phyloP scores from a whole-genome alignment of 1,284 basidiomycete genomes.

The Ceratobasidium sp. region DNA sequence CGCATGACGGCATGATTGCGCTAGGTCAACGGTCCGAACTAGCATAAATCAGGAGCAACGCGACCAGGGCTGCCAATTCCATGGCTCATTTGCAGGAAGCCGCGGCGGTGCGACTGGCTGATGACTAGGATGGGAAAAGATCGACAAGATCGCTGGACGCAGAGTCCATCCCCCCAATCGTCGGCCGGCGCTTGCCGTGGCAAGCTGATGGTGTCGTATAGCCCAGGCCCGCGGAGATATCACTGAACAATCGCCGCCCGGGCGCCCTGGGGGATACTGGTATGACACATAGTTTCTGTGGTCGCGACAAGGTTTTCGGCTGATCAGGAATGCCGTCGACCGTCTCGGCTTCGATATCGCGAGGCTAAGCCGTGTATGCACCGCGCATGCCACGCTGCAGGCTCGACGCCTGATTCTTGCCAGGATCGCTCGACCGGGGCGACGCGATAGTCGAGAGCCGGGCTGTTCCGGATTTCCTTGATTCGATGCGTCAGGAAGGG shows the following conservation, averaged over 20 bases:
- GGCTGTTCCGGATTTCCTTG: not conserved
- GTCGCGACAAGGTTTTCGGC: slow-evolving; percentile 30
- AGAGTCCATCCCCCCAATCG: not conserved
- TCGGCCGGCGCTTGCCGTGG: slow-evolving; percentile 12
- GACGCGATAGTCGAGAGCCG: not conserved
- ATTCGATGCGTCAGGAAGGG: slow-evolving; percentile 29
- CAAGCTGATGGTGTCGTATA: not conserved
- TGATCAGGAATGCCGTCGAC: not conserved
- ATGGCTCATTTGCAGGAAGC: slow-evolving; percentile 12
- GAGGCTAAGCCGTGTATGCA: slow-evolving; percentile 36
- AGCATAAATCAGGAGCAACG: slow-evolving; percentile 17
- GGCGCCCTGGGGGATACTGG: not conserved
- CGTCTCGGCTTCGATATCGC: slow-evolving; percentile 20
- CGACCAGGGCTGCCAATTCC: not conserved
- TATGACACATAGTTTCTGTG: not conserved
- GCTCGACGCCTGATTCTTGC: not conserved
- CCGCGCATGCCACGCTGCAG: slow-evolving; percentile 22
- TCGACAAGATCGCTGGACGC: slow-evolving; percentile 32
- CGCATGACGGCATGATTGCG: slow-evolving; percentile 12
- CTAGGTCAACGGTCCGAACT: not conserved
- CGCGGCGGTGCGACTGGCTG: not conserved
- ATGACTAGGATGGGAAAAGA: slow-evolving; percentile 44
- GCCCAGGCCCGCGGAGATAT: slow-evolving; percentile 15
- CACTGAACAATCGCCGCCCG: slow-evolving; percentile 24
- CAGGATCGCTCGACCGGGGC: slow-evolving; percentile 2